Evolutionary conservation across 75 land plant genomes (phyloP).

Genomic region (Azolla pinnata): DNA sequence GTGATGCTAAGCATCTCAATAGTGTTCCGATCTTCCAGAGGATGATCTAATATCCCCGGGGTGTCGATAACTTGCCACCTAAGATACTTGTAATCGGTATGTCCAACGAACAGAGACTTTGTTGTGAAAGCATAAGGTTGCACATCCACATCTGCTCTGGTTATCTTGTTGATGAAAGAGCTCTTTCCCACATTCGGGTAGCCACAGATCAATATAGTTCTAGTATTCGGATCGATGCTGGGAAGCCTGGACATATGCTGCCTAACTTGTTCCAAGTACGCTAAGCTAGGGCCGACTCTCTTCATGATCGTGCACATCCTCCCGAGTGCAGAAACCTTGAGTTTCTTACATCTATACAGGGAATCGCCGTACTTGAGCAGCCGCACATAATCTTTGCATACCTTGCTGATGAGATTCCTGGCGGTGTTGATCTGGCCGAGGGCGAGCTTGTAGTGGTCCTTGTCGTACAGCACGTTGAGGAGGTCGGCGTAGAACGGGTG

Average conservation of each 20-base stretch:
- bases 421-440: constrained; percentile 90
- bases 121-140: constrained; percentile 98
- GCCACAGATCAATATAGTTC: constrained; percentile 85
- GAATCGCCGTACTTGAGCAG: constrained; percentile 90
- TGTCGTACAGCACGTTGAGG: constrained; percentile 77
- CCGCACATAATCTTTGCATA: constrained; percentile 73
- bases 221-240: constrained; percentile 80
- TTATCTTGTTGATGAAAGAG: constrained; percentile 87
- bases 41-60: constrained; percentile 85
- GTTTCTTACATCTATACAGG: constrained; percentile 73
- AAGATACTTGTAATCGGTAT: constrained; percentile 86
- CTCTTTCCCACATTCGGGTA: constrained; percentile 96
- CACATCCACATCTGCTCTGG: constrained; percentile 96
- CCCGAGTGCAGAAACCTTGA: constrained; percentile 89
- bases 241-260: constrained; percentile 95
- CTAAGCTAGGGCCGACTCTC: constrained; percentile 74
- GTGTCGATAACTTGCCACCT: constrained; percentile 93
- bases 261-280: constrained; percentile 79
- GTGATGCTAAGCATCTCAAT: constrained; percentile 97
- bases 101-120: constrained; percentile 87
- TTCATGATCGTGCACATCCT: constrained; percentile 88
- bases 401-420: constrained; percentile 63
- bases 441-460: constrained; percentile 93
- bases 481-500: constrained; percentile 91
- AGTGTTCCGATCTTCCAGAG: constrained; percentile 85